Evolutionary conservation across 1,284 basidiomycete genomes (phyloP), one percentile per base, ranked within the genome.

Genomic region (Leccinum fallax): DNA sequence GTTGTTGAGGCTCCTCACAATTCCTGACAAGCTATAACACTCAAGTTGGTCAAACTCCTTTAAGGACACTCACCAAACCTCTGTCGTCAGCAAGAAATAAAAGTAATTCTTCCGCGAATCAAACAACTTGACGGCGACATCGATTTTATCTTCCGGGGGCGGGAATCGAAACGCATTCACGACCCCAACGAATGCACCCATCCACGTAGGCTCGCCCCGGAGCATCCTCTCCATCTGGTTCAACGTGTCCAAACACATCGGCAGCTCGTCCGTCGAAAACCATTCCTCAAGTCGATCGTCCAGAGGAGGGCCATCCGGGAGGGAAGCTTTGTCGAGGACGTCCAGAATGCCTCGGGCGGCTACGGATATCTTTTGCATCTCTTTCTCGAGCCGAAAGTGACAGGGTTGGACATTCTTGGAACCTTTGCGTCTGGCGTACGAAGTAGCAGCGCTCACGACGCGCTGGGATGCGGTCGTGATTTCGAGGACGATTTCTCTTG

Each of bases 371-470:
- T 15, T 24, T 15, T 63, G 61, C 61, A 63, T 60, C 36, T 63
- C 61, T 28, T 59, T 58, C 34, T 65, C 64, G 9, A 63, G 40
- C 19, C 63, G 63, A 57, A 63, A 63, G 51, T 65, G 62, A 48
- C 40, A 54, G 8, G 30, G 10, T 10, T 38, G 49, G 19, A 66
- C 26, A 1, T 51, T 65, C 49, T 30, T 62, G 43, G 26, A 24
- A 2, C 60, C 53, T 9, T 19, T 62, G 43, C 36, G 40, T 15
- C 21, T 66, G 15, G 64, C 60, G 21, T 64, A 59, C 24, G 52
- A 48, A 15, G 60, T 40, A 4, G 54, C 63, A 1, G 55, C 55
- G 8, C 28, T 16, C 21, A 59, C 19, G 11, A 63, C 24, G 21
- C 38, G 34, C 28, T 52, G 53, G 54, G 63, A 63, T 16, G 15